Conservation (phyloP, 768 basidiomycete genomes). For the Melanogaster broomeanus region DNA sequence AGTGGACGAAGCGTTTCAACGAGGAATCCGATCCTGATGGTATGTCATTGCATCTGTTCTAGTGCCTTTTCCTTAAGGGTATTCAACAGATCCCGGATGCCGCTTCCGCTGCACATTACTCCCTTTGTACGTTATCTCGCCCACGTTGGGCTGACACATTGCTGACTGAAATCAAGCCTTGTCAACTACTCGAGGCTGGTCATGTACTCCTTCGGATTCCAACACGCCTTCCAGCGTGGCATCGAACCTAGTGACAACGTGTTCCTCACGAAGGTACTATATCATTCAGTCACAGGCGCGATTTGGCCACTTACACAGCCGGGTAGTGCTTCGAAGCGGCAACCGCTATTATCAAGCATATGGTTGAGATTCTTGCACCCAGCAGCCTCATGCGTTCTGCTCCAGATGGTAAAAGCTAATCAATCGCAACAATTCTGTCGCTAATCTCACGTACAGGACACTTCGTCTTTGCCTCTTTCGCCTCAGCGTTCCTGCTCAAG, state of each 20-base stretch:
- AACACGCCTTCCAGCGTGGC: constrained; percentile 76
- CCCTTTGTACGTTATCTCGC: constrained; percentile 61
- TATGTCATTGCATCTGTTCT: constrained; percentile 21
- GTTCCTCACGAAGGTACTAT: constrained; percentile 63
- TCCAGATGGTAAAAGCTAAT: constrained; percentile 61
- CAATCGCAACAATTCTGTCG: background rate
- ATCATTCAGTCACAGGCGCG: background rate
- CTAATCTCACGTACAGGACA: constrained; percentile 45
- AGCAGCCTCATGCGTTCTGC: constrained; percentile 78
- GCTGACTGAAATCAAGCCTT: constrained; percentile 45
- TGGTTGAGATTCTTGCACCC: constrained; percentile 66
- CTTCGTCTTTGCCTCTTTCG: constrained; percentile 79
- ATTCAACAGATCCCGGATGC: constrained; percentile 51
- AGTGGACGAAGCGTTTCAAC: constrained; percentile 62
- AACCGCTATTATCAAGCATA: constrained; percentile 61
- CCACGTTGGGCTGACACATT: background rate
- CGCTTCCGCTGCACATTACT: constrained; percentile 65
- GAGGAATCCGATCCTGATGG: constrained; percentile 62
- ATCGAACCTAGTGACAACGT: constrained; percentile 61
- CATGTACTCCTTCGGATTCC: constrained; percentile 87
- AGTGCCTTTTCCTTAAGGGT: background rate
- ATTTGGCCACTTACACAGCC: background rate
- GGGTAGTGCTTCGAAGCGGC: constrained; percentile 70
- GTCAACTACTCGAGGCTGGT: constrained; percentile 78
- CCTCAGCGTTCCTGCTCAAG: constrained; percentile 82